Percentiles rank a stretch among this genome's conserved stretches.
These are phyloP conservation scores for Wickerhamiella shivajii DNA, from an alignment of 805 yeast species.

Conservation along the genomic window DNA sequence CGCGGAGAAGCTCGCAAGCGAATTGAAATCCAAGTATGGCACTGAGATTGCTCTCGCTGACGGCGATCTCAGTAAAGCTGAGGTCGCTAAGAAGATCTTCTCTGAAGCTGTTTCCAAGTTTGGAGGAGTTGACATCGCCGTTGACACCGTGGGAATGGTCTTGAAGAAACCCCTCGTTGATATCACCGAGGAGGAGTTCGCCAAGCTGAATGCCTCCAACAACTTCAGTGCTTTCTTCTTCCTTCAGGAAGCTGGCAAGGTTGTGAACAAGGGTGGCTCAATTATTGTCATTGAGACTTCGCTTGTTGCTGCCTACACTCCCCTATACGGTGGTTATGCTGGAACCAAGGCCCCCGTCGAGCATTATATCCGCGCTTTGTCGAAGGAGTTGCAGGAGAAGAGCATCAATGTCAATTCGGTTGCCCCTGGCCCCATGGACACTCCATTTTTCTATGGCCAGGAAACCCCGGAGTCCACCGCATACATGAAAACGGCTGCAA, in stretches of 20 bases:
- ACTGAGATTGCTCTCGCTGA: constrained; percentile 32
- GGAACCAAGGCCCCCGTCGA: constrained; percentile 65
- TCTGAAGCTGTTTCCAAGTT: constrained; percentile 30
- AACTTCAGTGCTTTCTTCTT: constrained; percentile 49
- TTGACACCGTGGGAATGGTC: constrained; percentile 54
- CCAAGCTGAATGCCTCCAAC: constrained; percentile 38
- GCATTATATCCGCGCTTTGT: constrained; percentile 53
- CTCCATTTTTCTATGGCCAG: constrained; percentile 54
- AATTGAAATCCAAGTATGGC: constrained; percentile 24
- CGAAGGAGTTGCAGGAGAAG: constrained; percentile 58
- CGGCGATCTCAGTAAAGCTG: constrained; percentile 32
- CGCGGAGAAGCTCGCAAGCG: constrained; percentile 28
- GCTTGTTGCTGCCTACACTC: constrained; percentile 49
- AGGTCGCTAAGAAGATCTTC: constrained; percentile 33
- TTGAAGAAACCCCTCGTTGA: constrained; percentile 44
- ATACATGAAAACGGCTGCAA: constrained; percentile 38
- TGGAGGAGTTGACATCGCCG: constrained; percentile 45
- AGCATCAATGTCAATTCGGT: constrained; percentile 58
- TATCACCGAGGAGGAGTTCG: constrained; percentile 41
- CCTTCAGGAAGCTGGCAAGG: constrained; percentile 39
- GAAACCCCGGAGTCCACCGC: constrained; percentile 39
- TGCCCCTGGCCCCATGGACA: constrained; percentile 64
- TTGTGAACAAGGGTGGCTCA: constrained; percentile 37
- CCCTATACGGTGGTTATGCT: constrained; percentile 50
- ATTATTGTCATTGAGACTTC: constrained; percentile 49